Base-by-base conservation (phyloP, 306 rosid species). In the Lathyrus tuberosus region DNA sequence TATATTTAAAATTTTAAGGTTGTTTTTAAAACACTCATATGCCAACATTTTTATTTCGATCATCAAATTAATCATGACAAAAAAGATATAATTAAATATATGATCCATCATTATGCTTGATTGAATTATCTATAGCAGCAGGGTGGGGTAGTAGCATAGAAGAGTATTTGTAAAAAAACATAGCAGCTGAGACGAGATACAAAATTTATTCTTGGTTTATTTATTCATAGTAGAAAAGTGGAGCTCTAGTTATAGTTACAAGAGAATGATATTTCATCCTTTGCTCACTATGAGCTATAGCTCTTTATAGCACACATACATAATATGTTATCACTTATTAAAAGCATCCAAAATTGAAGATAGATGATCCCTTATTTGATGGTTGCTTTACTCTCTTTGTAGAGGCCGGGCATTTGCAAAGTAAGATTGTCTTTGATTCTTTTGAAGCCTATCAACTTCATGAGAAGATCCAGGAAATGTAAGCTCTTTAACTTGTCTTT, bases 341-440 rank as follows among this genome's bases (percentile, higher is more conserved):
- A 9, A 76, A 24, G 69, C 60, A 0, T 41, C 15, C 46, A 80
- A 44, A 63, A 72, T 71, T 43, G 78, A 75, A 41, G 78, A 54
- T 22, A 63, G 15, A 0, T 49, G 72, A 26, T 1, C 67, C 28
- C 10, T 56, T 41, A 33, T 38, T n/a, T 41, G 16, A 2, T 6
- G 28, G 0, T 6, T n/a, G 43, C 20, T 61, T 4, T 40, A 60
- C 14, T 62, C 53, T 8, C 26, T 5, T 14, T 63, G 37, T 26
- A 74, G 62, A 15, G 69, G 43, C 20, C 67, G 70, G 17, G 59
- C 70, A 70, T 47, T 46, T 4, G 53, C 84, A 65, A 85, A 77
- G 73, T 70, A 15, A 0, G 86, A 82, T n/a, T 74, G 46, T 8
- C 2, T 59, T 56, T 82, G 83, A 0, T 67, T 71, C 22, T 9